phyloP scores from a whole-genome alignment of 1,284 basidiomycete species.

The Apiotrichum gamsii region DNA sequence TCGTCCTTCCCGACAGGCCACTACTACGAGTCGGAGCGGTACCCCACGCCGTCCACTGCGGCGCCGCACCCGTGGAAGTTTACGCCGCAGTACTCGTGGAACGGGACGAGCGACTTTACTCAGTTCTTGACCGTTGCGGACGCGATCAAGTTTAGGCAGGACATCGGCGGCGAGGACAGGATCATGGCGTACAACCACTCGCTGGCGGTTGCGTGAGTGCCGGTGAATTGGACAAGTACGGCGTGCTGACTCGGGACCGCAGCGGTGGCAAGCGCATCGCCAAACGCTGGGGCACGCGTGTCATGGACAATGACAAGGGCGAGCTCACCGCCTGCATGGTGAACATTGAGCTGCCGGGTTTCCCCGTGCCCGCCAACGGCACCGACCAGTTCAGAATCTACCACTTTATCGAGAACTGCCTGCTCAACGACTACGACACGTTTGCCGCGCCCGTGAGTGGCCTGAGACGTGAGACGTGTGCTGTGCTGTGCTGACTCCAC shows the following conservation, averaged over 20 bases:
- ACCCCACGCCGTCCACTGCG: conserved; percentile 28
- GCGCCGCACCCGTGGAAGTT: conserved; percentile 49
- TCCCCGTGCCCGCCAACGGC: conserved; percentile 19
- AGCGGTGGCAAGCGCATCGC: conserved; percentile 62
- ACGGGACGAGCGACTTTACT: conserved; percentile 35
- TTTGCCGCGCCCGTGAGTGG: conserved; percentile 29
- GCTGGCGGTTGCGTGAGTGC: conserved; percentile 56
- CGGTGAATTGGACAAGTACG: too few species aligned
- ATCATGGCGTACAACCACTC: conserved; percentile 70
- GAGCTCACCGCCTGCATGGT: conserved; percentile 71
- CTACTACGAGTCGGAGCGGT: conserved; percentile 53
- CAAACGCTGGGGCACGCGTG: conserved; percentile 58
- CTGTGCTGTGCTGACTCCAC: neutral
- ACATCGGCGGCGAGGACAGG: conserved; percentile 73
- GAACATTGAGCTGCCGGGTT: conserved; percentile 44
- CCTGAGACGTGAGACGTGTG: neutral
- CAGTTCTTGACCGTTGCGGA: conserved; percentile 26
- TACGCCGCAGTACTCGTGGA: conserved; percentile 40
- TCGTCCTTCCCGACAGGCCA: conserved; percentile 68
- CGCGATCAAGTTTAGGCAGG: conserved; percentile 71
- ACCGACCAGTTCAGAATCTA: conserved; percentile 21
- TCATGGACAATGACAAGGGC: conserved; percentile 58
- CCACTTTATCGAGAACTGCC: conserved; percentile 26
- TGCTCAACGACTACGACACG: conserved; percentile 29
- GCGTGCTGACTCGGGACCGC: too few species aligned